Evolutionary conservation across 805 yeast genomes (phyloP).

Genomic region (Metschnikowia noctiluminum): DNA sequence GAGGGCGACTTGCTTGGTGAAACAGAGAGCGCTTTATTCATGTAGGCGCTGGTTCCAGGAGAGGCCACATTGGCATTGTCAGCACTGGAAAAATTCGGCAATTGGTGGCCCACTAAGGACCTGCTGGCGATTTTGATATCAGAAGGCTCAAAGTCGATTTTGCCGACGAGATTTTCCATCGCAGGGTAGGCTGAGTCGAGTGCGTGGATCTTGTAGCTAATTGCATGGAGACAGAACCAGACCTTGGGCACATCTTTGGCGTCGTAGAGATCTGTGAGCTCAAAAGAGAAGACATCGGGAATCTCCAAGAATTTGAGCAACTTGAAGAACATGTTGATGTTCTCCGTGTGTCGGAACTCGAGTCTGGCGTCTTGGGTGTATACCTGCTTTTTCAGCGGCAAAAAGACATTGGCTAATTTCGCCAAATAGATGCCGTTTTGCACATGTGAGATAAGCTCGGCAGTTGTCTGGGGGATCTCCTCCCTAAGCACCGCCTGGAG

Average conservation of each 20-base stretch:
- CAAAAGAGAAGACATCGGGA: constrained; percentile 87
- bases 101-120: constrained; percentile 58
- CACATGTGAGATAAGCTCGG: constrained; percentile 60
- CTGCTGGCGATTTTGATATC: constrained; percentile 71
- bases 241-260: constrained; percentile 91
- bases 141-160: constrained; percentile 58
- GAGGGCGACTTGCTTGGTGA: no score
- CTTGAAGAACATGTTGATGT: constrained; percentile 77
- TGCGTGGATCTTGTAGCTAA: constrained; percentile 67
- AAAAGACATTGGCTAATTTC: constrained; percentile 65
- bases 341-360: constrained; percentile 89
- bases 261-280: constrained; percentile 89
- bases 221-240: constrained; percentile 87
- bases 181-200: constrained; percentile 52
- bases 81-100: constrained; percentile 68
- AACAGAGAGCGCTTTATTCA: no score
- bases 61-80: constrained; percentile 25
- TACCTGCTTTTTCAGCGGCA: constrained; percentile 57
- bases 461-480: constrained; percentile 50
- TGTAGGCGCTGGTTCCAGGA: no score
- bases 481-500: constrained; percentile 61
- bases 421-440: constrained; percentile 87
- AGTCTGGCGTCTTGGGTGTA: constrained; percentile 55
- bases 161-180: constrained; percentile 61
- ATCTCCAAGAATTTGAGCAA: constrained; percentile 67